Evolutionary conservation across 441 rosid species (phyloP), one percentile per base, ranked within the genome.

Genomic region (Corymbia calophylla): DNA sequence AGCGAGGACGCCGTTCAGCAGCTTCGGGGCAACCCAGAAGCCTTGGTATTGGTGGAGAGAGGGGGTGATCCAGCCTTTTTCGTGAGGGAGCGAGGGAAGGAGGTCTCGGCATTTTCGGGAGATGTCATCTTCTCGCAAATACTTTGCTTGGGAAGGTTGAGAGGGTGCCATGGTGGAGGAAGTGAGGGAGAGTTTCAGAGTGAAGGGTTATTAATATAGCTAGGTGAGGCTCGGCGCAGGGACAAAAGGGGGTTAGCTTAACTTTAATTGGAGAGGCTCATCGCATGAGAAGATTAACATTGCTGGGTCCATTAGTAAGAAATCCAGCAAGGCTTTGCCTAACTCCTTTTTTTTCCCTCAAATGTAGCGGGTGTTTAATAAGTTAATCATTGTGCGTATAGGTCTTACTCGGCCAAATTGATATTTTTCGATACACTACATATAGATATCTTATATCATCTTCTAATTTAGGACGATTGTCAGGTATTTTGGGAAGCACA

Each of bases 41-140:
- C 95, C 95, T 85, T 93, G 94, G 87, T 87, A 94, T 23, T 92
- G 93, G 88, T 93, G 89, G 32, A 89, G 87, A 66, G 89, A 29
- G 31, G 66, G 87, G 9, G 88, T 51, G 1, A 89, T 49, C 97
- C 97, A 96, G 56, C 94, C 95, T 66, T 87, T 70, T 81, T 90
- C 94, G 2, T 60, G 77, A 27, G 95, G 96, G 27, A 95, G 92
- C 8, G 95, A 91, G 85, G 88, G 84, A 1, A 95, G 87, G 17
- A 95, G 81, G 35, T 94, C 92, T 86, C 39, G 86, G 87, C 94
- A 89, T 88, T 95, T 95, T 90, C 88, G 90, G 49, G 91, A 91
- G 23, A 93, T 29, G 2, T 85, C 64, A 7, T 93, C 91, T 88
- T 92, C 95, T 89, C 90, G 64, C 68, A 94, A 54, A 92, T 90